Percentiles rank a stretch among this genome's conserved stretches.
Conservation (phyloP, 2,329 filamentous ascomycete species). For the Zasmidium angulare region DNA sequence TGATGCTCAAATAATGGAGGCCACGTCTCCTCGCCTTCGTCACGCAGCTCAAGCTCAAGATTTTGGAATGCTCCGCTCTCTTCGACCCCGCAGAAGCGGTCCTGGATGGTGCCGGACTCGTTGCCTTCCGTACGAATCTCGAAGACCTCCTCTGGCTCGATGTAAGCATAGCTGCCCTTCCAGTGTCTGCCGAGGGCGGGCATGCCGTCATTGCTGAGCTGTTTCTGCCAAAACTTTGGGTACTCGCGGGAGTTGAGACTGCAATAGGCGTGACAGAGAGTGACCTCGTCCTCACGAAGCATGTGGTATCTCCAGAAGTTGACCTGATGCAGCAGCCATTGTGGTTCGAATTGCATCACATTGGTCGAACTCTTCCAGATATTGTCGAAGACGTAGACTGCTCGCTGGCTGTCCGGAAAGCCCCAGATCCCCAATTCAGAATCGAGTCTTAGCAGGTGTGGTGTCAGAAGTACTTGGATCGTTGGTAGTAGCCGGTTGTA, state of each 20-base stretch:
- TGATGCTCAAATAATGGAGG: constrained; percentile 41
- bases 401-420: constrained; percentile 48
- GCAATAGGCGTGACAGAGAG: constrained; percentile 38
- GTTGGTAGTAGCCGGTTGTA: constrained; percentile 22
- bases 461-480: constrained; percentile 35
- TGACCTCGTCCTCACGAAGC: constrained; percentile 37
- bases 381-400: constrained; percentile 44
- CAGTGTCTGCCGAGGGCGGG: constrained; percentile 44
- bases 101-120: constrained; percentile 23
- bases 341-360: constrained; percentile 43
- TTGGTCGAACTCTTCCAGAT: constrained; percentile 44
- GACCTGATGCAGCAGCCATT: constrained; percentile 48
- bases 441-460: constrained; percentile 24
- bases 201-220: constrained; percentile 17
- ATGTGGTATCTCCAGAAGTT: constrained; percentile 58
- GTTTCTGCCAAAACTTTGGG: constrained; percentile 38
- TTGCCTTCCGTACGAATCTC: constrained; percentile 24
- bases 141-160: constrained; percentile 34
- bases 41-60: constrained; percentile 23
- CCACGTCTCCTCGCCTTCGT: constrained; percentile 34
- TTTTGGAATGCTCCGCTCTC: constrained; percentile 32
- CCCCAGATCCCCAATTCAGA: constrained; percentile 9
- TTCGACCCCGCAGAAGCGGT: constrained; percentile 37
- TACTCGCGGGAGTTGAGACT: constrained; percentile 38
- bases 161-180: constrained; percentile 52